These are phyloP conservation scores for Quercus tomentella DNA, from an alignment of 331 rosid genomes.

Conservation along the genomic window DNA sequence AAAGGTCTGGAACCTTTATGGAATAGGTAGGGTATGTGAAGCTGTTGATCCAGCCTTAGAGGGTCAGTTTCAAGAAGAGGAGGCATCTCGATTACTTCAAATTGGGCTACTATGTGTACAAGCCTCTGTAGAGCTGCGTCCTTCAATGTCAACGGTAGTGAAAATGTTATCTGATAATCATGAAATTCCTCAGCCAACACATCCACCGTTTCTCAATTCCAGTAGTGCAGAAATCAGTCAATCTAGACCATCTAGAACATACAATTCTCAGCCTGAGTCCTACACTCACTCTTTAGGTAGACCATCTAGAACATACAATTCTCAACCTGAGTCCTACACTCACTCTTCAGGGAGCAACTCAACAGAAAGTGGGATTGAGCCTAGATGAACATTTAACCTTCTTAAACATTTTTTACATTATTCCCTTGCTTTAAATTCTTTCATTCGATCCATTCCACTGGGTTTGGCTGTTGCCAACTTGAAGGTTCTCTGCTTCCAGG, in stretches of 20 bases:
- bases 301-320: constrained; percentile 5
- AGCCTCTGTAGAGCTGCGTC: constrained; percentile 66
- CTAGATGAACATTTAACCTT: constrained; percentile 37
- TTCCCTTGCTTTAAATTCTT: background rate
- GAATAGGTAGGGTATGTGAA: constrained; percentile 38
- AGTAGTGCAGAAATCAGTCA: constrained; percentile 25
- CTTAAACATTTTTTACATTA: constrained; percentile 20
- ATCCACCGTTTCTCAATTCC: constrained; percentile 56
- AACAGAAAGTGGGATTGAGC: constrained; percentile 48
- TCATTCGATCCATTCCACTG: background rate
- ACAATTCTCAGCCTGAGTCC: constrained; percentile 24
- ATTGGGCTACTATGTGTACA: constrained; percentile 73
- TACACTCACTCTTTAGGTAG: background rate
- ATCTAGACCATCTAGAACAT: background rate
- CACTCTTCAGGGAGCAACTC: constrained; percentile 43
- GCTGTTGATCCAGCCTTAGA: constrained; percentile 45
- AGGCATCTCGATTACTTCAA: constrained; percentile 52
- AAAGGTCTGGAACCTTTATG: constrained; percentile 62
- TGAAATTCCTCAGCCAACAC: constrained; percentile 61
- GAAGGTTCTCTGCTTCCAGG: background rate
- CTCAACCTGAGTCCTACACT: constrained; percentile 26
- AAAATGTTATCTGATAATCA: constrained; percentile 38
- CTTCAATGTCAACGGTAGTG: constrained; percentile 62
- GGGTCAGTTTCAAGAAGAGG: constrained; percentile 31
- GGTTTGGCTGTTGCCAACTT: background rate